Percentiles rank a stretch among this genome's conserved stretches.
These are phyloP conservation scores for Filobasidium wieringae DNA, from an alignment of 768 basidiomycete genomes.

Conservation along the genomic window DNA sequence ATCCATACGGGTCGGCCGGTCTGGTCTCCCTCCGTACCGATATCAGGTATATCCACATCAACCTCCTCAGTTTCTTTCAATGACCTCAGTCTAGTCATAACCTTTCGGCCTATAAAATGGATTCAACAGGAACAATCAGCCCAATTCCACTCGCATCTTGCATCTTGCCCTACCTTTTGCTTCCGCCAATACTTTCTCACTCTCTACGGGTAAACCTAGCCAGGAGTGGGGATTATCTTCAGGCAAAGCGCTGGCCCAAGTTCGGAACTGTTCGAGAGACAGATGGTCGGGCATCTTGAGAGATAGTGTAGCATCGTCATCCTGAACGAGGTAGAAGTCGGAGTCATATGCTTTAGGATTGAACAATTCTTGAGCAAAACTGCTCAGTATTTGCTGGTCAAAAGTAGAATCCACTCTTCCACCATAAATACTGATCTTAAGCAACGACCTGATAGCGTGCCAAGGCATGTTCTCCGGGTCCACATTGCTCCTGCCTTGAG, in stretches of 20 bases:
- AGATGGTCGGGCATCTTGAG: conserved; percentile 79
- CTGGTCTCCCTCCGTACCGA: neutral
- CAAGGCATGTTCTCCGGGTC: conserved; percentile 87
- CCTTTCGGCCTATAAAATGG: conserved; percentile 52
- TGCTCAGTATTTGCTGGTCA: conserved; percentile 82
- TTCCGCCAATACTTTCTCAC: conserved; percentile 80
- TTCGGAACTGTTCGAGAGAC: conserved; percentile 76
- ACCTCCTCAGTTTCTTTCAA: conserved; percentile 52
- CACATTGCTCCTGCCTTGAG: conserved; percentile 81
- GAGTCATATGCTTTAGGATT: conserved; percentile 79
- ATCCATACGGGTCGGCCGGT: conserved; percentile 83
- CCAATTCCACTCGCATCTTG: neutral
- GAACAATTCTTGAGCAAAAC: conserved; percentile 85
- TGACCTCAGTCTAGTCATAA: conserved; percentile 77
- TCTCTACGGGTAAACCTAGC: conserved; percentile 83
- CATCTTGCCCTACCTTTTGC: conserved; percentile 61
- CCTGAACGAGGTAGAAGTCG: conserved; percentile 73
- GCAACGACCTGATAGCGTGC: conserved; percentile 80
- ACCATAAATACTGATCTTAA: conserved; percentile 94
- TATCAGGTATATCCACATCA: conserved; percentile 20
- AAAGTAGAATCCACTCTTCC: conserved; percentile 89
- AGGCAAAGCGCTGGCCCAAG: conserved; percentile 78
- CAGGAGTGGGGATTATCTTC: conserved; percentile 89
- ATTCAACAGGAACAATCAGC: neutral
- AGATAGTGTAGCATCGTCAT: conserved; percentile 37